These are phyloP conservation scores for Trichosanthes truncata DNA, from an alignment of 306 rosid genomes.

Conservation along the genomic window DNA sequence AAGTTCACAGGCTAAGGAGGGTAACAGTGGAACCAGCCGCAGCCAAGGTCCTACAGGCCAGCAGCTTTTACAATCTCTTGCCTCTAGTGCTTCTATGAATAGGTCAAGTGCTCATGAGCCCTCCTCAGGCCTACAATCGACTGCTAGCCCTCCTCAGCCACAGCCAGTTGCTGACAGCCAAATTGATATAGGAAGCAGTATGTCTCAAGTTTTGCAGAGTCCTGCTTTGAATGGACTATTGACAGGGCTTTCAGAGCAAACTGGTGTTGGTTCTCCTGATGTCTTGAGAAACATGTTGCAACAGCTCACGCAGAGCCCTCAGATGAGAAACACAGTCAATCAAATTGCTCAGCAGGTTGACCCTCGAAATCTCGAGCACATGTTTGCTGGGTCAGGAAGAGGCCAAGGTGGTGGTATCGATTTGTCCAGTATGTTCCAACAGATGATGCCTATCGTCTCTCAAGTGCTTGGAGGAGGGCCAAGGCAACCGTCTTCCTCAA, in stretches of 20 bases:
- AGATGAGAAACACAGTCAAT: conserved; percentile 67
- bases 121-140: conserved; percentile 30
- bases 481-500: conserved; percentile 33
- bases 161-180: conserved; percentile 26
- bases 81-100: conserved; percentile 37
- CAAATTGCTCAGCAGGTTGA: conserved; percentile 81
- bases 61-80: conserved; percentile 54
- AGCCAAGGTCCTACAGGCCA: conserved; percentile 45
- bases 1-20: conserved; percentile 26
- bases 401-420: conserved; percentile 76
- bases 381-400: conserved; percentile 61
- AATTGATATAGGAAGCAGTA: conserved; percentile 53
- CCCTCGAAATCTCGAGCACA: conserved; percentile 53
- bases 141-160: conserved; percentile 13
- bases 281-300: conserved; percentile 84
- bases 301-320: conserved; percentile 87
- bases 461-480: conserved; percentile 46
- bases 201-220: conserved; percentile 89
- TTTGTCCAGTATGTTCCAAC: conserved; percentile 83
- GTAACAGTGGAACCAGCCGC: conserved; percentile 43
- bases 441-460: conserved; percentile 96
- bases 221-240: conserved; percentile 85
- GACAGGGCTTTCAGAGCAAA: conserved; percentile 82
- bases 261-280: conserved; percentile 81
- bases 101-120: conserved; percentile 25